Evolutionary conservation across 495 filamentous ascomycete species (phyloP).

Genomic region (Aspergillus conjunctus): DNA sequence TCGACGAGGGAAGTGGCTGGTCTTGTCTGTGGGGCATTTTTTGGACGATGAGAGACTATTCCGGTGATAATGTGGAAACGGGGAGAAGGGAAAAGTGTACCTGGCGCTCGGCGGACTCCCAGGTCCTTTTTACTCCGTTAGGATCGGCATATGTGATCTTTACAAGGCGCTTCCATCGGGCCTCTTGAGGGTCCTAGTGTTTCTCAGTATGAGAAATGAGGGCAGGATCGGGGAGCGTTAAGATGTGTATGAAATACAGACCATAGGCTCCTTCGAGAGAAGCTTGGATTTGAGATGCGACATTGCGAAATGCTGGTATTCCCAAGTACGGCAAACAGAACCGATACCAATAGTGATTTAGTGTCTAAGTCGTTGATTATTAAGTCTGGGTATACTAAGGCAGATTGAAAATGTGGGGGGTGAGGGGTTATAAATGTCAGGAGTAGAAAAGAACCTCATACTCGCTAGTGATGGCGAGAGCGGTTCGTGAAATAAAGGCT

Average conservation of each 20-base stretch:
- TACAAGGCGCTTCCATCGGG: conserved; percentile 70
- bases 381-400: no score
- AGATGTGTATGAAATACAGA: conserved; percentile 5
- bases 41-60: neutral
- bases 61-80: neutral
- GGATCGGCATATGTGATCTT: conserved; percentile 76
- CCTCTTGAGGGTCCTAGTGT: conserved; percentile 54
- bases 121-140: conserved; percentile 66
- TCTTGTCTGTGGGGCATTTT: conserved; percentile 52
- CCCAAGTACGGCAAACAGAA: no score
- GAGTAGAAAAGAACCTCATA: no score
- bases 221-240: no score
- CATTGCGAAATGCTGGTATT: neutral
- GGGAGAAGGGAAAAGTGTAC: conserved; percentile 29
- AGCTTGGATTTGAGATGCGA: conserved; percentile 20
- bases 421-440: no score
- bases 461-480: no score
- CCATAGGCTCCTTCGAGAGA: conserved; percentile 25
- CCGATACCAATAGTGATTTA: no score
- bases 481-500: no score
- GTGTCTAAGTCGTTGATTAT: no score
- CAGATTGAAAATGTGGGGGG: no score
- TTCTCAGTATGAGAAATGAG: neutral
- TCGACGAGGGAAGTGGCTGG: conserved; percentile 72
- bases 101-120: conserved; percentile 79